Evolutionary conservation across 2,329 filamentous ascomycete species (phyloP).

Genomic region (Hymenoscyphus occultus): DNA sequence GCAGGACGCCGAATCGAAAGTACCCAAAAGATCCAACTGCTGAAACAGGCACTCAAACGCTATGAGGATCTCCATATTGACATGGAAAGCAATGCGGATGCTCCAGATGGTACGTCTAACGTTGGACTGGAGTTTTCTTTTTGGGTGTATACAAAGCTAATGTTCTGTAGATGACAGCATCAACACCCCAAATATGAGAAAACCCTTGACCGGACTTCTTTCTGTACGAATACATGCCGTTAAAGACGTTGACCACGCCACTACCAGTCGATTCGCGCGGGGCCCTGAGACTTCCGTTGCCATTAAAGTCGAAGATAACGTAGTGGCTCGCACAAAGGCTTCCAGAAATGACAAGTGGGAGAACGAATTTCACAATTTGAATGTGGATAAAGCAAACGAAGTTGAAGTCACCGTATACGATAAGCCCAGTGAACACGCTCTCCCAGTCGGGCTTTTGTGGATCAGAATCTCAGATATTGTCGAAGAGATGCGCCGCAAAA

Average conservation of each 20-base stretch:
- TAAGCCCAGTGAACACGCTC: constrained; percentile 83
- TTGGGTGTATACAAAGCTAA: constrained; percentile 7
- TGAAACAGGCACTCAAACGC: constrained; percentile 93
- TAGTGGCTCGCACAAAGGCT: constrained; percentile 82
- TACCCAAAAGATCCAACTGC: constrained; percentile 93
- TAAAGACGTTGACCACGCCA: constrained; percentile 90
- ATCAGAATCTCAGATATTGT: constrained; percentile 95
- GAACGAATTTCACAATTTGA: constrained; percentile 84
- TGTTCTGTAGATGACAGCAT: constrained; percentile 78
- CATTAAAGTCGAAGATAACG: constrained; percentile 92
- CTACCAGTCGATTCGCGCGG: constrained; percentile 76
- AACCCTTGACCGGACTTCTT: constrained; percentile 89
- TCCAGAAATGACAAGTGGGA: constrained; percentile 89
- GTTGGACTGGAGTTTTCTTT: constrained; percentile 11
- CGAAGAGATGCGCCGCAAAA: constrained; percentile 95
- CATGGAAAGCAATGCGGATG: constrained; percentile 71
- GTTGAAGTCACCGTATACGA: constrained; percentile 98
- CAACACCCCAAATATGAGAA: constrained; percentile 90
- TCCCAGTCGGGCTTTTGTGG: constrained; percentile 95
- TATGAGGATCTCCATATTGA: constrained; percentile 98
- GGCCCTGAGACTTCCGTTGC: constrained; percentile 94
- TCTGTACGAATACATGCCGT: constrained; percentile 84
- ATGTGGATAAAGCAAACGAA: constrained; percentile 98
- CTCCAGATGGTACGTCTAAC: constrained; percentile 67
- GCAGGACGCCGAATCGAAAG: constrained; percentile 88